Evolutionary conservation across 1,284 basidiomycete genomes (phyloP), one percentile per base, ranked within the genome.

Genomic region (Coniferiporia sulphurascens): DNA sequence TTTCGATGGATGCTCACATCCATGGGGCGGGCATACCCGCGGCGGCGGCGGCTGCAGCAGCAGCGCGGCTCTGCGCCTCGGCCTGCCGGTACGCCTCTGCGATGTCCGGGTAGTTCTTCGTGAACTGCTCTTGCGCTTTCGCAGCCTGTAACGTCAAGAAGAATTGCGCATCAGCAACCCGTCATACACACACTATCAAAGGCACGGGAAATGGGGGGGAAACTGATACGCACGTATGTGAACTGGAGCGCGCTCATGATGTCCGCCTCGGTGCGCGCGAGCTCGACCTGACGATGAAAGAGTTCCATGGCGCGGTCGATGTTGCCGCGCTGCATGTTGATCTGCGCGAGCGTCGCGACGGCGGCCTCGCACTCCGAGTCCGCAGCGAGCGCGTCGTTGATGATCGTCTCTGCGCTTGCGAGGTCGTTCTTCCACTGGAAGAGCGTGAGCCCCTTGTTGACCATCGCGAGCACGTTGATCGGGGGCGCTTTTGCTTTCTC

Each of bases 371-470:
- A 99, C 66, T 96, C 94, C 15, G 89, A 80, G 73, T 98, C 96
- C 62, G 95, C 85, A 52, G 80, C 76, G 43, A 99, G 78, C 0
- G 97, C 97, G 71, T 98, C 88, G 62, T 86, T 78, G 71, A 95
- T 98, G 66, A 94, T 89, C 27, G 78, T 73, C 72, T 97, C 95
- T 7, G 95, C 95, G 0, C 83, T 85, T 2, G 74, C 77, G 57
- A 93, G 82, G 70, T 98, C 94, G 71, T 96, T 91, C 74, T 94
- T 93, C 91, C 91, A 96, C 77, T 98, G 96, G 83, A 90, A 98
- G 54, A 98, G 71, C 0, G 94, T 90, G 27, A 99, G 85, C 19
- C 96, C 95, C 74, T 98, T 98, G 86, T 99, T 99, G 65, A 99
- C 95, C 63, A 97, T 81, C 0, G 96, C 91, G 3, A 96, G 80